Evolutionary conservation across 148 eudicot genomes (phyloP).

Genomic region (Camellia granthamiana): DNA sequence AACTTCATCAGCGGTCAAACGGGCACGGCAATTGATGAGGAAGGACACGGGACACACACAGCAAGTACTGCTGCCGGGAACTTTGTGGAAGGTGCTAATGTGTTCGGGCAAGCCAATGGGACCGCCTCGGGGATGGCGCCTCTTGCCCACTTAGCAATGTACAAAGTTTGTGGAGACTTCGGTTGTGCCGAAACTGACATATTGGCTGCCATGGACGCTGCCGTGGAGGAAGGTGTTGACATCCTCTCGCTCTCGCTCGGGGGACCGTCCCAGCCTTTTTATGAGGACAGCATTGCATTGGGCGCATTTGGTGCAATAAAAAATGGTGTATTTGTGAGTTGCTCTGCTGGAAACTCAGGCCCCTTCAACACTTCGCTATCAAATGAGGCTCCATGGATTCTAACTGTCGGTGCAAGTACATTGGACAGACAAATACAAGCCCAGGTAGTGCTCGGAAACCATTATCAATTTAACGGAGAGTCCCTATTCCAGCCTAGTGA

Average conservation of each 20-base stretch:
- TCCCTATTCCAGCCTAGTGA: constrained; percentile 29
- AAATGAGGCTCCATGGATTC: constrained; percentile 33
- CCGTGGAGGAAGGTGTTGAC: constrained; percentile 30
- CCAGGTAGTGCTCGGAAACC: constrained; percentile 25
- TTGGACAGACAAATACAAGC: constrained; percentile 25
- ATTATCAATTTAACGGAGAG: constrained; percentile 19
- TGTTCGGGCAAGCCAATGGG: constrained; percentile 41
- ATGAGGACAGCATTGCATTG: constrained; percentile 24
- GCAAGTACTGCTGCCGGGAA: constrained; percentile 48
- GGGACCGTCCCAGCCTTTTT: constrained; percentile 1
- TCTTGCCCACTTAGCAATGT: constrained; percentile 39
- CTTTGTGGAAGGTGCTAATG: constrained; percentile 26
- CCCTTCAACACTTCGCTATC: constrained; percentile 14
- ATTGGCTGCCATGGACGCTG: constrained; percentile 32
- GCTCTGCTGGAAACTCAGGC: constrained; percentile 58
- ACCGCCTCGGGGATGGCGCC: constrained; percentile 52
- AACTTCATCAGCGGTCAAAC: constrained; percentile 13
- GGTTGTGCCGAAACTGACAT: constrained; percentile 22
- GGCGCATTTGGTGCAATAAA: constrained; percentile 49
- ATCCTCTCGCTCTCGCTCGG: constrained; percentile 52
- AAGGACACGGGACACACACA: constrained; percentile 54
- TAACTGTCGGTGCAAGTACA: constrained; percentile 36
- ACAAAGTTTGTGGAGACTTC: constrained; percentile 18
- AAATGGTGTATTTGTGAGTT: constrained; percentile 51
- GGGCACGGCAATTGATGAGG: constrained; percentile 23